Evolutionary conservation across 306 rosid species (phyloP), one percentile per base, ranked within the genome.

Genomic region (Sicyos baderoa): DNA sequence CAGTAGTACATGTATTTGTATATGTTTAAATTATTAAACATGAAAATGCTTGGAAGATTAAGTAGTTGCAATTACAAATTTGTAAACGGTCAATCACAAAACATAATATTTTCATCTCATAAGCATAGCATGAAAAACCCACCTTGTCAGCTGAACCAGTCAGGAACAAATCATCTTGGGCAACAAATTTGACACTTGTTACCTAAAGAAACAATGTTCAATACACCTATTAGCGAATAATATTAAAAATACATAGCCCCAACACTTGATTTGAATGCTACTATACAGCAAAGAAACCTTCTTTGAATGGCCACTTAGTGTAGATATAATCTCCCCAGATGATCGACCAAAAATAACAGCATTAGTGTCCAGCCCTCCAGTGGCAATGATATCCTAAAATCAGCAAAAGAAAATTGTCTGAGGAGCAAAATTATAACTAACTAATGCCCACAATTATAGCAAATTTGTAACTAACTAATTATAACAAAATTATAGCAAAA

Each of bases 131-230:
- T n/a, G 45, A 40, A 68, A 50, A 65, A 59, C 17, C 23, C 77
- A 90, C 99, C 96, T 90, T 94, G 73, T 94, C 99, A 62, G 92
- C 89, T 56, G 99, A 94, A 79, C 87, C 84, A 69, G 89, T 90
- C 71, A 94, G 75, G 81, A 90, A 61, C 3, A 87, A 76, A 74
- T 88, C 86, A 0, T 95, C 99, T 19, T 83, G 87, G 37, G 71
- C 86, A 54, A 86, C 96, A 86, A 90, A 88, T 79, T 94, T 94
- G 49, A 90, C 90, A 21, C 99, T 84, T 13, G 89, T 90, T 47
- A 94, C 96, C 97, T 91, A 80, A 60, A 71, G 74, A 76, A 77
- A 51, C 61, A 40, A 67, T 16, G 45, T 7, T 8, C 22, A 15
- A 76, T 5, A 16, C 29, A 35, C 57, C 14, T 55, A 69, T 77